Percentiles rank a stretch among this genome's conserved stretches.
Conservation (phyloP, 2,329 filamentous ascomycete species). For the Scopulariopsis brevicaulis region DNA sequence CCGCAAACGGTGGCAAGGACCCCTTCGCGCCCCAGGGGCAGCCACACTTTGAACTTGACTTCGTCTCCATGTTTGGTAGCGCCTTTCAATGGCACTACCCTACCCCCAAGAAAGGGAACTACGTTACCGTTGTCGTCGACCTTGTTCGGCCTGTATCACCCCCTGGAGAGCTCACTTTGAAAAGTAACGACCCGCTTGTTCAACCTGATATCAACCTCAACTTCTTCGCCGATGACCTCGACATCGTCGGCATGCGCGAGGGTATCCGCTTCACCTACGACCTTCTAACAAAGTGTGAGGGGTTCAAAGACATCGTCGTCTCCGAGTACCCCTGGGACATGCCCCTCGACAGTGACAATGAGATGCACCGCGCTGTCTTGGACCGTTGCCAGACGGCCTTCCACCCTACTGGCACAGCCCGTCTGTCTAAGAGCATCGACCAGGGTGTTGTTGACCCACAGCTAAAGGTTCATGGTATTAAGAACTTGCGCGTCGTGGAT, state of each 20-base stretch:
- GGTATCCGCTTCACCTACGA: constrained; percentile 45
- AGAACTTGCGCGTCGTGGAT: constrained; percentile 35
- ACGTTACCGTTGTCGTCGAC: constrained; percentile 44
- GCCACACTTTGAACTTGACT: constrained; percentile 52
- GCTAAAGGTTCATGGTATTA: constrained; percentile 34
- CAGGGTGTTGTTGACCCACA: constrained; percentile 31
- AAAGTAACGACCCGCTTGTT: constrained; percentile 42
- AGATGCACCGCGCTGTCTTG: constrained; percentile 42
- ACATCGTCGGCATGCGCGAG: constrained; percentile 46
- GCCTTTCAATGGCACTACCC: constrained; percentile 38
- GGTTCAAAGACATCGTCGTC: constrained; percentile 40
- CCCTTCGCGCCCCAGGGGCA: constrained; percentile 45
- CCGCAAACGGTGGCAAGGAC: constrained; percentile 30
- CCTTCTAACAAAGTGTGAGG: constrained; percentile 43
- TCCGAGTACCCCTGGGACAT: constrained; percentile 49
- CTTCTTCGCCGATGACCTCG: constrained; percentile 46
- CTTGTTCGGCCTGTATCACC: constrained; percentile 27
- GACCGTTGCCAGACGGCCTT: constrained; percentile 46
- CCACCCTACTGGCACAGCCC: constrained; percentile 30
- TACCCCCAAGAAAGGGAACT: constrained; percentile 27
- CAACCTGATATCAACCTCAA: constrained; percentile 49
- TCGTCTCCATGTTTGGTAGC: constrained; percentile 43
- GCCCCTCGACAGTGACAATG: constrained; percentile 41
- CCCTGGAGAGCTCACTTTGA: constrained; percentile 42
- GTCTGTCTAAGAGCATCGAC: constrained; percentile 30